Conservation (phyloP, 2,329 filamentous ascomycete species). For the Arthrobotrys megalospora region DNA sequence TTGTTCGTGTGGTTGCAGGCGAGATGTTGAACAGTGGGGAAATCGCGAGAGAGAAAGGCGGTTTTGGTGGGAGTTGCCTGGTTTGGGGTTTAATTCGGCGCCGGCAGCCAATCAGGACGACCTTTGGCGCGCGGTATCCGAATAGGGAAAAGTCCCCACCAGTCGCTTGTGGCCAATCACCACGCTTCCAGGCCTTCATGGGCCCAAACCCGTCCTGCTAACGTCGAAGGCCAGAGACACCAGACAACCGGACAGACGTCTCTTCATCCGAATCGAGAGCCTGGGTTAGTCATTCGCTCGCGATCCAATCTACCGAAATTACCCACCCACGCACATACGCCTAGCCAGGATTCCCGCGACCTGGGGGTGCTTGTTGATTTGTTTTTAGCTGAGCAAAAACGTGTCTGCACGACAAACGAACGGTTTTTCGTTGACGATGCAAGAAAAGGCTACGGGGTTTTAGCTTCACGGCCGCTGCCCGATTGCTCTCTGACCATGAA, state of each 20-base stretch:
- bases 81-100: conserved; percentile 34
- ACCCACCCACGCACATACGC: conserved; percentile 20
- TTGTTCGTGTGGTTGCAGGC: conserved; percentile 40
- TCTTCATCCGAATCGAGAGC: conserved; percentile 52
- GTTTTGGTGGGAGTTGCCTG: conserved; percentile 1
- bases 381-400: conserved; percentile 15
- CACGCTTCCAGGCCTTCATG: conserved; percentile 30
- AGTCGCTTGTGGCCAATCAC: conserved; percentile 47
- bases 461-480: conserved; percentile 19
- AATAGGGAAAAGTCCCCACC: conserved; percentile 23
- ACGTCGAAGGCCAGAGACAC: conserved; percentile 36
- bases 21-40: conserved; percentile 6
- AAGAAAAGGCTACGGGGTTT: background rate
- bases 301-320: conserved; percentile 51
- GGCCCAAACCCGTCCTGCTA: conserved; percentile 39
- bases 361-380: conserved; percentile 20
- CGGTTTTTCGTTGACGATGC: conserved; percentile 13
- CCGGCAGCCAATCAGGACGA: conserved; percentile 30
- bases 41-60: background rate
- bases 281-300: conserved; percentile 50
- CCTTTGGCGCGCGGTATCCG: conserved; percentile 60
- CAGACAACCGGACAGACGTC: conserved; percentile 26
- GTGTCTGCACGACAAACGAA: conserved; percentile 15
- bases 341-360: conserved; percentile 4
- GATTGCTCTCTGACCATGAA: conserved; percentile 6